Evolutionary conservation across 2,329 filamentous ascomycete species (phyloP).

Genomic region (Ophiostoma fasciatum): DNA sequence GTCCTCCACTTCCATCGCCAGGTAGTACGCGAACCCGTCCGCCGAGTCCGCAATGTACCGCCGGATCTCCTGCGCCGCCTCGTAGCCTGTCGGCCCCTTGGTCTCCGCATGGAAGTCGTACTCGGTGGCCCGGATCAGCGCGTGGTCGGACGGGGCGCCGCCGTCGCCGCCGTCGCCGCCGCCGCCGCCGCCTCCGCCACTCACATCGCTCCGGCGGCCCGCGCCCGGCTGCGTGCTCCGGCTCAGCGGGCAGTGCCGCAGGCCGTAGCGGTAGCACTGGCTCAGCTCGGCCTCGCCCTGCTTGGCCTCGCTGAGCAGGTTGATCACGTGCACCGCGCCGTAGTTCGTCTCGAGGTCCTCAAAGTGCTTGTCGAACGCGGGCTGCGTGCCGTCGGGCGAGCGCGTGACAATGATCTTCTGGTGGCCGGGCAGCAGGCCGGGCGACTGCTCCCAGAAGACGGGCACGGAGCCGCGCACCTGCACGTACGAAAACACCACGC

Average conservation of each 20-base stretch:
- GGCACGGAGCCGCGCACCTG: constrained; percentile 89
- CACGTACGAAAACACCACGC: constrained; percentile 77
- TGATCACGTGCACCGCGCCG: constrained; percentile 82
- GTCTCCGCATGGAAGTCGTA: constrained; percentile 97
- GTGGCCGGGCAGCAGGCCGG: constrained; percentile 76
- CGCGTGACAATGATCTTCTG: constrained; percentile 89
- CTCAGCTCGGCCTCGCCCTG: constrained; percentile 75
- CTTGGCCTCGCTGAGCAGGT: constrained; percentile 83
- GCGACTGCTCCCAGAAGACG: constrained; percentile 90
- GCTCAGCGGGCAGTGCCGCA: constrained; percentile 59
- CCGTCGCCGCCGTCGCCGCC: constrained; percentile 30
- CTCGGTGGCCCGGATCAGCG: constrained; percentile 65
- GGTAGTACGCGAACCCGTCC: constrained; percentile 82
- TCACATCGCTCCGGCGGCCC: background rate
- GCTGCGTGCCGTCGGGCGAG: constrained; percentile 79
- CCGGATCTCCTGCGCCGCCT: constrained; percentile 75
- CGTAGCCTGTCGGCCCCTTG: constrained; percentile 71
- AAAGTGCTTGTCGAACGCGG: constrained; percentile 92
- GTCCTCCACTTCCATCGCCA: constrained; percentile 59
- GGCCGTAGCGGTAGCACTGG: constrained; percentile 61
- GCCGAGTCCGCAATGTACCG: constrained; percentile 64
- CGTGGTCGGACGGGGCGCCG: constrained; percentile 45
- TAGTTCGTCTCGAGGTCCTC: constrained; percentile 74
- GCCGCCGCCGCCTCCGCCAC: too few relatives aligned
- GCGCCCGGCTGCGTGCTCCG: constrained; percentile 14